Percentiles rank a stretch among this genome's conserved stretches.
Evolutionary conservation across 31 red algal species (phyloP).

Genomic region (Bonnemaisonia californica): DNA sequence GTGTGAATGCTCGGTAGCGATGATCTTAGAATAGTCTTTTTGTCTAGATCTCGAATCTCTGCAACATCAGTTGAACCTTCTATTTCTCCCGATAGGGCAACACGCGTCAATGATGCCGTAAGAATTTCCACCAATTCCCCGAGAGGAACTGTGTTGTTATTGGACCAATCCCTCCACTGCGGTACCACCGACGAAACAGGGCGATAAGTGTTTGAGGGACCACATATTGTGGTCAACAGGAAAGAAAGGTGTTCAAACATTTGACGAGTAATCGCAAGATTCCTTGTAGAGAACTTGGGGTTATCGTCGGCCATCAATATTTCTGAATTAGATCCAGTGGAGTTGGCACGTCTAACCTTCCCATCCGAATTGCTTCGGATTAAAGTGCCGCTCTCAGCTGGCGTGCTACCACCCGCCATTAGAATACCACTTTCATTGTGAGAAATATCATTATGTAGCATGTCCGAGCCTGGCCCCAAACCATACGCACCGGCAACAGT

Average conservation of each 20-base stretch:
- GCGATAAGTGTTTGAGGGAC: slow-evolving; percentile 33
- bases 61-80: slow-evolving; percentile 60
- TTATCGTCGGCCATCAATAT: slow-evolving; percentile 31
- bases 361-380: slow-evolving; percentile 21
- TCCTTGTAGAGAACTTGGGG: slow-evolving; percentile 40
- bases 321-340: slow-evolving; percentile 25
- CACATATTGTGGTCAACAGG: slow-evolving; percentile 63
- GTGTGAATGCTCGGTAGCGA: slow-evolving; percentile 46
- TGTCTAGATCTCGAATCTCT: slow-evolving; percentile 66
- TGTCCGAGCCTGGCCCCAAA: slow-evolving; percentile 13
- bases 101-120: slow-evolving; percentile 33
- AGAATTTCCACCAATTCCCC: slow-evolving; percentile 45
- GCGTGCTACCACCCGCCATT: slow-evolving; percentile 52
- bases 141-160: slow-evolving; percentile 27
- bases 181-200: slow-evolving; percentile 58
- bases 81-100: slow-evolving; percentile 35
- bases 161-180: slow-evolving; percentile 55
- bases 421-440: slow-evolving; percentile 49
- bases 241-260: slow-evolving; percentile 77
- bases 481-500: slow-evolving; percentile 62
- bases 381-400: slow-evolving; percentile 47
- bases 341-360: slow-evolving; percentile 11
- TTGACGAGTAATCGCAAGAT: slow-evolving; percentile 47
- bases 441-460: neutral
- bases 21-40: slow-evolving; percentile 63